Base-by-base conservation (phyloP, 352 stramenopile genomes). In the Globisporangium middletonii region DNA sequence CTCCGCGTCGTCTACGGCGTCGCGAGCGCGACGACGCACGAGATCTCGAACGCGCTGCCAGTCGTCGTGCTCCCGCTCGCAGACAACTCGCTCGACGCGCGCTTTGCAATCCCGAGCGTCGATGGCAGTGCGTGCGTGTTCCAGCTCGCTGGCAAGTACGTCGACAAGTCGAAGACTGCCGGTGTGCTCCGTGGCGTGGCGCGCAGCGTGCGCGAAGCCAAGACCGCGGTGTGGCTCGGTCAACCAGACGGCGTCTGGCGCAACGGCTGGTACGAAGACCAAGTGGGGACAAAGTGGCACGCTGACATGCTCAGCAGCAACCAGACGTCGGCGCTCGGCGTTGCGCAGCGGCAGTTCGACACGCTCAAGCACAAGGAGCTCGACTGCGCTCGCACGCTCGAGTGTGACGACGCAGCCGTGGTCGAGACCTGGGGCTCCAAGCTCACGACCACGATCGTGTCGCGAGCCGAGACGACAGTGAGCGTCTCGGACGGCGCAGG, bases 251-350 rank as follows among this genome's bases (percentile, higher is more conserved):
- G 71, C 0, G 45, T 57, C 1, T 78, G 71, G 75, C 53, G 55
- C 18, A 73, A 86, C 30, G 75, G 75, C 13, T 86, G 73, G 73
- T 62, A 73, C 54, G 67, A 79, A 27, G 60, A 67, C 28, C 7
- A 6, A 0, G 12, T 26, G 1, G 64, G 67, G 1, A 43, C 54
- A 2, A 59, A 60, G 35, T 75, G 67, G 56, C 53, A 68, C 59
- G 63, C 72, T 13, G 73, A 83, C 52, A 28, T 86, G 16, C 57
- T 78, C 52, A 72, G 53, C 27, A 68, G 58, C 7, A 38, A 9
- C 33, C 33, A 38, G 33, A 38, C 33, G 33, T 38, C 33, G 3
- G 33, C 33, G 33, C 7, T 38, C 33, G 33, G 33, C 33, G 7
- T 38, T 61, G 49, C 33, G 33, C 56, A 64, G 38, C 57, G 61